phyloP scores from a whole-genome alignment of 2,329 filamentous ascomycete genomes.

The Metarhizium brunneum region DNA sequence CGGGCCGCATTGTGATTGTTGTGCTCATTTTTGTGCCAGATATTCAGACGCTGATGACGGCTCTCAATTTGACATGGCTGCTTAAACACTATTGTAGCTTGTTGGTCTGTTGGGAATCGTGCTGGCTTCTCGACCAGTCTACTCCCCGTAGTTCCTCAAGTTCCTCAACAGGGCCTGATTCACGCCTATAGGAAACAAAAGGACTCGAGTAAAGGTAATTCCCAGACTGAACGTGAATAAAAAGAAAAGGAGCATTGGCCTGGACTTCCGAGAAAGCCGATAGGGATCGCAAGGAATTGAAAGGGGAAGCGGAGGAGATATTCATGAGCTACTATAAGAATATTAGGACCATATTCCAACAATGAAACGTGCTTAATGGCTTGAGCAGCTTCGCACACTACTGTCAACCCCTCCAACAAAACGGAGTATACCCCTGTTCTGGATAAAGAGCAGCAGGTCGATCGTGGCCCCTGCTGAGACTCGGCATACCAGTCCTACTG shows the following conservation, averaged over 20 bases:
- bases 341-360: slow-evolving; percentile 1
- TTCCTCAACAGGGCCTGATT: too few relatives aligned
- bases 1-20: slow-evolving; percentile 8
- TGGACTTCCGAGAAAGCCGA: not conserved
- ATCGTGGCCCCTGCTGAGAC: not conserved
- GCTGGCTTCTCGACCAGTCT: not conserved
- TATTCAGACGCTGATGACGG: not conserved
- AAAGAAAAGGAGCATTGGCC: not conserved
- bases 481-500: not conserved
- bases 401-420: not conserved
- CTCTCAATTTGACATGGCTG: not conserved
- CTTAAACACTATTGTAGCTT: not conserved
- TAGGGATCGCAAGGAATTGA: not conserved
- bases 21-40: slow-evolving; percentile 8
- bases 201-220: not conserved
- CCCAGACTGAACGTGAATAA: not conserved
- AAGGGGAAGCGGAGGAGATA: not conserved
- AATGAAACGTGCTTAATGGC: not conserved
- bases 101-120: not conserved
- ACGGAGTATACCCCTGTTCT: not conserved
- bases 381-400: not conserved
- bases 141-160: not conserved
- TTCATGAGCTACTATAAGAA: not conserved
- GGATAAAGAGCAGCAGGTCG: not conserved
- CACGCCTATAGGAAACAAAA: not conserved